A percentile compares a stretch with the other conserved stretches of the same genome.
phyloP scores from a whole-genome alignment of 2,329 filamentous ascomycete genomes.

The Fusarium metavorans region DNA sequence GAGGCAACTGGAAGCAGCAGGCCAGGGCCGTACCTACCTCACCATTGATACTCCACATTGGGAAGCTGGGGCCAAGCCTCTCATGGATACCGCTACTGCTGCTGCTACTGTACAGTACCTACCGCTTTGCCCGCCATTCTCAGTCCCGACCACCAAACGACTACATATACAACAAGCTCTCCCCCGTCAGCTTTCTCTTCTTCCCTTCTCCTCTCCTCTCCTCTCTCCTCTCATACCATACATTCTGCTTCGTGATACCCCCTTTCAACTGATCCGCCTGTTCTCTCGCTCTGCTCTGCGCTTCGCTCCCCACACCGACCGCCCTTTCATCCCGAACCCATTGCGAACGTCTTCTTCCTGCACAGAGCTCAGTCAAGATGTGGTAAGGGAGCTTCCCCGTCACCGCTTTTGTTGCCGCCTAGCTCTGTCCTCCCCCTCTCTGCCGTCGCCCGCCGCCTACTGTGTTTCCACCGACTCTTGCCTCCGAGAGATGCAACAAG shows the following conservation, averaged over 20 bases:
- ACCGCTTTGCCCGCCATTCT: constrained; percentile 15
- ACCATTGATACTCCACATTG: constrained; percentile 28
- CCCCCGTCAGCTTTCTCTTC: constrained; percentile 32
- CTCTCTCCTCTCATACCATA: constrained; percentile 38
- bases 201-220: constrained; percentile 41
- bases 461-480: constrained; percentile 33
- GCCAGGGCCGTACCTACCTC: not conserved
- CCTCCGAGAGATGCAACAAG: constrained; percentile 22
- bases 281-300: constrained; percentile 32
- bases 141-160: constrained; percentile 18
- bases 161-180: constrained; percentile 44
- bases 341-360: constrained; percentile 24
- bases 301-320: constrained; percentile 31
- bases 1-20: not conserved
- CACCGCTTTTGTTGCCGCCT: constrained; percentile 34
- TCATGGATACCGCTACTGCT: constrained; percentile 34
- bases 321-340: constrained; percentile 26
- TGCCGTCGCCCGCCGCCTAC: constrained; percentile 11
- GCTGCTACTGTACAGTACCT: not conserved
- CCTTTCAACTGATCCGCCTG: constrained; percentile 30
- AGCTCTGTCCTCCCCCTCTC: constrained; percentile 1
- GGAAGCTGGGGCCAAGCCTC: constrained; percentile 30
- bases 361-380: constrained; percentile 44
- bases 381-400: constrained; percentile 41
- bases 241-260: constrained; percentile 47